Evolutionary conservation across 2,329 filamentous ascomycete genomes (phyloP).

Genomic region (Fusarium fracticaudum): DNA sequence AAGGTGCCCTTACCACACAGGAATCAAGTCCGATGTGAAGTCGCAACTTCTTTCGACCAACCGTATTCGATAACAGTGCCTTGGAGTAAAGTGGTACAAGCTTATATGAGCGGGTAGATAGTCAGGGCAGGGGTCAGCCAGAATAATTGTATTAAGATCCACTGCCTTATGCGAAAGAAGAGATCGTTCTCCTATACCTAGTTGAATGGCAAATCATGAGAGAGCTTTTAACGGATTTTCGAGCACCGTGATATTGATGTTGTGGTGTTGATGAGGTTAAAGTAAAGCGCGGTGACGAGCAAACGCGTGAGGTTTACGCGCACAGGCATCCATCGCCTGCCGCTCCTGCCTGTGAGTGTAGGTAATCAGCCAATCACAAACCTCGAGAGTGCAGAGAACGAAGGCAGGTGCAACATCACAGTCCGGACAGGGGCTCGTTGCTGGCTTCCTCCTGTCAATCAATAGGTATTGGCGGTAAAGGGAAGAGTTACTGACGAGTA

Average conservation of each 20-base stretch:
- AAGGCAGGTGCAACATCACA: neutral
- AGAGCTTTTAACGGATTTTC: neutral
- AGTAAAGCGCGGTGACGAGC: neutral
- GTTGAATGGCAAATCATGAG: neutral
- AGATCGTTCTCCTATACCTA: constrained; percentile 21
- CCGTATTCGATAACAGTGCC: neutral
- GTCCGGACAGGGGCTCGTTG: neutral
- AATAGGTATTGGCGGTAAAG: neutral
- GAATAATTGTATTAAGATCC: constrained; percentile 19
- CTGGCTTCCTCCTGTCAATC: neutral
- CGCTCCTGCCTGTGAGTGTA: constrained; percentile 8
- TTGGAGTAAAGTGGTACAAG: constrained; percentile 24
- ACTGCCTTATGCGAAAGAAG: constrained; percentile 18
- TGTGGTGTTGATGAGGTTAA: neutral
- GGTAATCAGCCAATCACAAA: constrained; percentile 22
- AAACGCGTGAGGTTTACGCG: constrained; percentile 35
- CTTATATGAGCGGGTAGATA: constrained; percentile 22
- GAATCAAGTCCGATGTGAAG: neutral
- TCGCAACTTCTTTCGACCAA: constrained; percentile 8
- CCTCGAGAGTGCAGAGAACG: neutral
- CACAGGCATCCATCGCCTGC: constrained; percentile 10
- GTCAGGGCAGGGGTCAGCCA: constrained; percentile 5
- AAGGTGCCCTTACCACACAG: constrained; percentile 1
- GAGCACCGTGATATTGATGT: neutral
- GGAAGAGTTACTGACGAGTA: neutral